Percentiles rank a stretch among this genome's conserved stretches.
Conservation (phyloP, 1,284 basidiomycete species). For the Filobasidium uniguttulatum region DNA sequence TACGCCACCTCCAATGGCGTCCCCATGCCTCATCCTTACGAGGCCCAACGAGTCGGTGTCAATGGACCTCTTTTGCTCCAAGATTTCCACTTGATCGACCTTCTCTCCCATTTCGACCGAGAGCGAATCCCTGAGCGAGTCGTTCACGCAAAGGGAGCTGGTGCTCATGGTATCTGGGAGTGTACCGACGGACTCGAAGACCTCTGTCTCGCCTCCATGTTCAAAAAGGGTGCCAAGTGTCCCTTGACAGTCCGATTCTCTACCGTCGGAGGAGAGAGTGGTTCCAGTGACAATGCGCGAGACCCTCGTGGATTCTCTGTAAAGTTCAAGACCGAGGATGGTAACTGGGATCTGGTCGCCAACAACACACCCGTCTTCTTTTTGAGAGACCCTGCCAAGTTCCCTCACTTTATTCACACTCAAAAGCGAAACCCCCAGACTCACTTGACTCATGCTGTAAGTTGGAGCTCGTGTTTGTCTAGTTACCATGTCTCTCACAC, state of each 20-base stretch:
- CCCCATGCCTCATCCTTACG: slow-evolving; percentile 45
- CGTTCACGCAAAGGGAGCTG: slow-evolving; percentile 46
- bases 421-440: slow-evolving; percentile 86
- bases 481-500: slow-evolving; percentile 54
- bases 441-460: slow-evolving; percentile 55
- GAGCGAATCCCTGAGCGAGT: slow-evolving; percentile 93
- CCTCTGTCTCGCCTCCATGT: slow-evolving; percentile 58
- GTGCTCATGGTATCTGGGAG: slow-evolving; percentile 85
- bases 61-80: slow-evolving; percentile 75
- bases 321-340: slow-evolving; percentile 79
- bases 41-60: slow-evolving; percentile 57
- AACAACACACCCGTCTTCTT: slow-evolving; percentile 89
- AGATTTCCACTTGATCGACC: slow-evolving; percentile 78
- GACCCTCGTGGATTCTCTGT: slow-evolving; percentile 86
- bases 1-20: slow-evolving; percentile 80
- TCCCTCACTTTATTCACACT: slow-evolving; percentile 79
- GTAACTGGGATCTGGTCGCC: slow-evolving; percentile 81
- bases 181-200: slow-evolving; percentile 69
- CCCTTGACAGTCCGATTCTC: slow-evolving; percentile 37
- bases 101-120: slow-evolving; percentile 78
- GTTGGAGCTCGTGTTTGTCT: slow-evolving; percentile 40
- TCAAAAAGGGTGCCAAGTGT: slow-evolving; percentile 59
- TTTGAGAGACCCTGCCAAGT: slow-evolving; percentile 56
- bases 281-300: slow-evolving; percentile 53
- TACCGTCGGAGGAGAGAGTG: slow-evolving; percentile 54